Conservation (phyloP, 1,284 basidiomycete species). For the Takashimella tepidaria region DNA sequence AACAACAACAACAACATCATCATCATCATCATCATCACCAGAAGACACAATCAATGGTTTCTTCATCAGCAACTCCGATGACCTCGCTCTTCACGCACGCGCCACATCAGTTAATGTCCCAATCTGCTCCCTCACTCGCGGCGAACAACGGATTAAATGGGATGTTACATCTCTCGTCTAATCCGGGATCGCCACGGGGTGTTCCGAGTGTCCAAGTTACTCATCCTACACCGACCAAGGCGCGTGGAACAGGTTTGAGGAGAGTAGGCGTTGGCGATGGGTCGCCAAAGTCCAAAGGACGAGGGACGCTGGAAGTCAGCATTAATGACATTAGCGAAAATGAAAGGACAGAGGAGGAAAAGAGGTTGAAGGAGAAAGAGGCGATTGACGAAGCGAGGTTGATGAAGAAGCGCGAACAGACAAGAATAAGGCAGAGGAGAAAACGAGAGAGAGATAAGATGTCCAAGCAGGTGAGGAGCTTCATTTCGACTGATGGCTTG, state of each 20-base stretch:
- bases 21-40: neutral
- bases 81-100: neutral
- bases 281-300: slow-evolving; percentile 1
- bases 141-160: neutral
- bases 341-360: slow-evolving; percentile 1
- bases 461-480: slow-evolving; percentile 14
- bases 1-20: no score
- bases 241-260: slow-evolving; percentile 2
- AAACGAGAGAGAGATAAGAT: slow-evolving; percentile 19
- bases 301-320: neutral
- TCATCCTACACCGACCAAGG: slow-evolving; percentile 27
- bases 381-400: slow-evolving; percentile 18
- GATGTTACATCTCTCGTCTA: neutral
- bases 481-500: no score
- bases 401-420: slow-evolving; percentile 19
- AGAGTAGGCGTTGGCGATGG: slow-evolving; percentile 1
- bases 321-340: neutral
- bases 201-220: slow-evolving; percentile 16
- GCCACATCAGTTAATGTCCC: neutral
- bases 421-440: slow-evolving; percentile 17
- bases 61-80: neutral
- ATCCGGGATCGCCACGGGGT: neutral
- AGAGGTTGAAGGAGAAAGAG: slow-evolving; percentile 3
- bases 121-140: neutral
- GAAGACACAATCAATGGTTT: neutral